Evolutionary conservation across 78 protist genomes (phyloP).

Genomic region (Speleostelium caveatum): DNA sequence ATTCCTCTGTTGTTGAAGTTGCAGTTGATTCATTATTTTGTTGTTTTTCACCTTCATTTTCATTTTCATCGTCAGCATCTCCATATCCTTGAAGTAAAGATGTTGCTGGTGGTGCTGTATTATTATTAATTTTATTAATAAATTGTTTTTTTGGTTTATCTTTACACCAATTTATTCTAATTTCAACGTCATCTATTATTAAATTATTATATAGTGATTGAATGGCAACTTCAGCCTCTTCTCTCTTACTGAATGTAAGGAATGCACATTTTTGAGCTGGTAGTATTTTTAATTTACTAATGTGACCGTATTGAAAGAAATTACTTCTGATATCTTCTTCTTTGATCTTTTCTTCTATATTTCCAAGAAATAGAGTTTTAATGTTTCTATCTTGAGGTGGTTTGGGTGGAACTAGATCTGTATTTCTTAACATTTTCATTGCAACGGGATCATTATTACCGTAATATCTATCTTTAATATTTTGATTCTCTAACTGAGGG

Average conservation of each 20-base stretch:
- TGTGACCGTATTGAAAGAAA: constrained; percentile 42
- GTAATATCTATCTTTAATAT: constrained; percentile 86
- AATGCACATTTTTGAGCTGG: constrained; percentile 74
- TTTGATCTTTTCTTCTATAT: constrained; percentile 47
- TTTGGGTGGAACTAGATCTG: constrained; percentile 7
- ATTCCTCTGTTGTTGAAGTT: constrained; percentile 3
- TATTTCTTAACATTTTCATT: constrained; percentile 67
- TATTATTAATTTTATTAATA: background rate
- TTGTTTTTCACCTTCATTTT: background rate
- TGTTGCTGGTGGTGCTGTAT: background rate
- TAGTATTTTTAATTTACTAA: constrained; percentile 16
- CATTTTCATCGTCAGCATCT: background rate
- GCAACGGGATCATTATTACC: constrained; percentile 91
- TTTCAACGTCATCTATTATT: constrained; percentile 12
- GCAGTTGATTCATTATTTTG: background rate
- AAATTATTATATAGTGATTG: constrained; percentile 32
- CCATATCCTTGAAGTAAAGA: background rate
- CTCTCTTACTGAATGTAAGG: constrained; percentile 49
- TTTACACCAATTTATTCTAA: constrained; percentile 58
- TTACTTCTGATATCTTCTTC: constrained; percentile 58
- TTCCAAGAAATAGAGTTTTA: constrained; percentile 75
- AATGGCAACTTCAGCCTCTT: constrained; percentile 73
- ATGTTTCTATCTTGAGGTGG: constrained; percentile 63
- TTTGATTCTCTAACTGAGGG: constrained; percentile 60
- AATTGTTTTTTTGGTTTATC: background rate